Percentiles rank a stretch among this genome's conserved stretches.
phyloP scores from a whole-genome alignment of 768 basidiomycete species.

The Tulasnella sp. region DNA sequence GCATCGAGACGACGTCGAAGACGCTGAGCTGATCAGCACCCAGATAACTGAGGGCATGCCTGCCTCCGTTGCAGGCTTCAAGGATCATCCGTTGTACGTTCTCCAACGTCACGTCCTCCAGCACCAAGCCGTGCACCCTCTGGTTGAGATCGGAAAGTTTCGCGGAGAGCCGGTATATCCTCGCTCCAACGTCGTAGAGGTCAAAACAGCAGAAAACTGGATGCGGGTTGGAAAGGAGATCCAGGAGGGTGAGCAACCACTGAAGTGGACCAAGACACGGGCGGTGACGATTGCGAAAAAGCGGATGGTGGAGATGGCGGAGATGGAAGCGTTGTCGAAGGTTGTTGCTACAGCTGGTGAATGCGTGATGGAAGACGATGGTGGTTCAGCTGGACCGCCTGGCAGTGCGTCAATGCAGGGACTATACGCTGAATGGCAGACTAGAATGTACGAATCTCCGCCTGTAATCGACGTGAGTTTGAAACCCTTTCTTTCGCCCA shows the following conservation, averaged over 20 bases:
- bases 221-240: constrained; percentile 74
- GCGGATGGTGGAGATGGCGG: constrained; percentile 57
- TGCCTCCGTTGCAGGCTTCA: constrained; percentile 79
- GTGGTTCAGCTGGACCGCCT: constrained; percentile 28
- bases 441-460: constrained; percentile 63
- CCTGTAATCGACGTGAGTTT: constrained; percentile 75
- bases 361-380: constrained; percentile 30
- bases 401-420: constrained; percentile 50
- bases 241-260: constrained; percentile 62
- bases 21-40: constrained; percentile 68
- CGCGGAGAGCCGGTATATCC: constrained; percentile 87
- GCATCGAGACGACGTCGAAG: constrained; percentile 89
- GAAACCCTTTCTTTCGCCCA: background rate
- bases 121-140: constrained; percentile 74
- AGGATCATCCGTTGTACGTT: constrained; percentile 89
- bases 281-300: constrained; percentile 68
- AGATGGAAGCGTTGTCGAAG: constrained; percentile 27
- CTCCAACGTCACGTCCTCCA: constrained; percentile 79
- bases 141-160: constrained; percentile 79
- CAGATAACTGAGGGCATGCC: constrained; percentile 91
- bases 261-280: constrained; percentile 82
- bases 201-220: constrained; percentile 93
- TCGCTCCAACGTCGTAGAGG: constrained; percentile 65
- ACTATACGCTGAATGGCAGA: constrained; percentile 75
- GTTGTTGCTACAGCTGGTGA: constrained; percentile 30